Conservation (phyloP, 2,329 filamentous ascomycete species). For the Talaromyces pinophilus region DNA sequence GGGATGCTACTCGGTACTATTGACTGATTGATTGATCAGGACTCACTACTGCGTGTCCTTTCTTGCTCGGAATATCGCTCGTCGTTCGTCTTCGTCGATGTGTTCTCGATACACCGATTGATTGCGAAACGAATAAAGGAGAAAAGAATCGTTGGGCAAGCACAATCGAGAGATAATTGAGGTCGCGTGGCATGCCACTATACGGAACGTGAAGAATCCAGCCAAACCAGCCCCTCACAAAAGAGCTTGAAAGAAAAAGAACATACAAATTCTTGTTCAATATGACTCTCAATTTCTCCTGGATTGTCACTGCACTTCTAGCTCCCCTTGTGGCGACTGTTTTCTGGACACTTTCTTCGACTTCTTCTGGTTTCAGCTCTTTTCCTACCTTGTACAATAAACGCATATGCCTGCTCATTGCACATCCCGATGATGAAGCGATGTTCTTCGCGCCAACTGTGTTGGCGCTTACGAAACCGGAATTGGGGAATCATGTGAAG, state of each 20-base stretch:
- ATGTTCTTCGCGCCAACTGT: conserved; percentile 98
- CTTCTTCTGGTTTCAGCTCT: conserved; percentile 41
- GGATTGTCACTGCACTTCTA: conserved; percentile 20
- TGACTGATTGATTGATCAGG: neutral
- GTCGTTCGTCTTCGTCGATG: neutral
- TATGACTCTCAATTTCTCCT: conserved; percentile 19
- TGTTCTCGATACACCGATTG: neutral
- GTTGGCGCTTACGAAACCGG: conserved; percentile 76
- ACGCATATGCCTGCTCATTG: conserved; percentile 88
- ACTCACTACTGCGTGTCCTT: neutral
- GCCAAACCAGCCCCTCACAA: neutral
- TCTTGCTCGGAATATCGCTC: neutral
- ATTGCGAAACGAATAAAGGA: neutral
- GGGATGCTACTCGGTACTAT: conserved; percentile 7
- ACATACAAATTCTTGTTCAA: neutral
- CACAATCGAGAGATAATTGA: neutral
- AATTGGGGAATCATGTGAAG: conserved; percentile 84
- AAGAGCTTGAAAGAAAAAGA: neutral
- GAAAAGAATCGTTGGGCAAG: neutral
- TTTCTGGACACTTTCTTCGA: conserved; percentile 46
- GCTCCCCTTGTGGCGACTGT: conserved; percentile 32
- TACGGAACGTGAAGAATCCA: neutral
- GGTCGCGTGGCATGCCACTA: conserved; percentile 11
- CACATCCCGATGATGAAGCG: conserved; percentile 96
- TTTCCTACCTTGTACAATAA: conserved; percentile 72